Conservation (phyloP, 768 basidiomycete genomes). For the Rhizopogon rudus region DNA sequence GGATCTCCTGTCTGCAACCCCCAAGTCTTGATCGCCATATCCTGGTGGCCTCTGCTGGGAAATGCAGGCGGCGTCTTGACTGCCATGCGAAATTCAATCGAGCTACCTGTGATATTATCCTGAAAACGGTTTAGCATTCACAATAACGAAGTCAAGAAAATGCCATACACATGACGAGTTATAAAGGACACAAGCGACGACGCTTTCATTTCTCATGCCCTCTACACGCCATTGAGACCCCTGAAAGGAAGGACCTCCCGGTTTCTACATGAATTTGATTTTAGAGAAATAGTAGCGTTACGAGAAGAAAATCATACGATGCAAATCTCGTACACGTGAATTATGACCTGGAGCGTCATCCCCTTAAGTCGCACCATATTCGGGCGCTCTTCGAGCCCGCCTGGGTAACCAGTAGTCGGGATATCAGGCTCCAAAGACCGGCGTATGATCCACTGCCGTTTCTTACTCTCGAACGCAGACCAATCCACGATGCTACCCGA, state of each 20-base stretch:
- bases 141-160: neutral
- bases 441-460: constrained; percentile 37
- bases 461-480: constrained; percentile 35
- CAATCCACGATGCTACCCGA: constrained; percentile 48
- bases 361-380: constrained; percentile 33
- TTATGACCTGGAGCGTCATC: constrained; percentile 37
- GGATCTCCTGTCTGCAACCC: constrained; percentile 41
- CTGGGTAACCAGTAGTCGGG: constrained; percentile 36
- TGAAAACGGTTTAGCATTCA: constrained; percentile 12
- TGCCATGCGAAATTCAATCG: constrained; percentile 46
- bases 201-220: constrained; percentile 49
- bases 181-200: constrained; percentile 42
- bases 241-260: constrained; percentile 27
- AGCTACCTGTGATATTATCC: constrained; percentile 38
- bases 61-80: constrained; percentile 38
- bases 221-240: constrained; percentile 45
- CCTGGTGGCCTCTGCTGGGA: constrained; percentile 32
- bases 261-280: constrained; percentile 20
- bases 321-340: constrained; percentile 34
- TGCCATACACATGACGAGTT: constrained; percentile 34
- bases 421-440: constrained; percentile 44
- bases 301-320: constrained; percentile 30
- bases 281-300: neutral
- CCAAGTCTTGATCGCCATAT: constrained; percentile 46
- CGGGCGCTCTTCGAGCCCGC: constrained; percentile 40